phyloP scores from a whole-genome alignment of 1,139 yeast species.

The Taphrina betulina region DNA sequence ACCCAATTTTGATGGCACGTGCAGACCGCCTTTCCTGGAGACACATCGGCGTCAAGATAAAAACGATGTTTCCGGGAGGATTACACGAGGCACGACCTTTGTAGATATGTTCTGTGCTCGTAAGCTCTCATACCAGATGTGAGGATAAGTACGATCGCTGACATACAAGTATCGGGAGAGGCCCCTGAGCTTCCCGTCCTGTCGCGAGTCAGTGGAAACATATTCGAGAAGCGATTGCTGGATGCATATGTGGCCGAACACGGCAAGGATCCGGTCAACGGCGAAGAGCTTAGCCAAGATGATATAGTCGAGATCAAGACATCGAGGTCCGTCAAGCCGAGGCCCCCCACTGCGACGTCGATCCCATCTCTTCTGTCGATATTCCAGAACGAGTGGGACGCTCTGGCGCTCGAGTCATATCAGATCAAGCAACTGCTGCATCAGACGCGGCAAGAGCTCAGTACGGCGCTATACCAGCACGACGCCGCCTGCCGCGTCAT shows the following conservation, averaged over 20 bases:
- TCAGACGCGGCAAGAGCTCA: conserved; percentile 63
- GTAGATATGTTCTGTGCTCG: conserved; percentile 21
- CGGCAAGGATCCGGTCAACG: conserved; percentile 73
- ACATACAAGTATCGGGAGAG: conserved; percentile 26
- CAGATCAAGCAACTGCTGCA: conserved; percentile 70
- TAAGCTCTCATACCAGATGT: neutral
- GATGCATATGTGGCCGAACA: conserved; percentile 62
- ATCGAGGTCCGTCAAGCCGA: conserved; percentile 48
- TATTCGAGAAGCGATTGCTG: conserved; percentile 67
- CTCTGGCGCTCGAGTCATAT: conserved; percentile 77
- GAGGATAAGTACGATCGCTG: neutral
- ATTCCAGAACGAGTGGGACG: conserved; percentile 88
- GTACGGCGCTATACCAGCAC: conserved; percentile 69
- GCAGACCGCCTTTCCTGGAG: too few relatives aligned
- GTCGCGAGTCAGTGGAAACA: conserved; percentile 43
- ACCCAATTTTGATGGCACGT: too few relatives aligned
- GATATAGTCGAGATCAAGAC: conserved; percentile 59
- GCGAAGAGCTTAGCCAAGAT: conserved; percentile 57
- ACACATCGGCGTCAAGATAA: too few relatives aligned
- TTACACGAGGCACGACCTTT: too few relatives aligned
- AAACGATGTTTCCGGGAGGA: too few relatives aligned
- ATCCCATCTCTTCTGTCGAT: conserved; percentile 74
- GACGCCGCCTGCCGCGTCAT: conserved; percentile 92
- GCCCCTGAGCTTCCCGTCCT: conserved; percentile 29
- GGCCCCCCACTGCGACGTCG: conserved; percentile 58